Evolutionary conservation across 1,139 yeast species (phyloP).

Genomic region (Scheffersomyces cryptocercus): DNA sequence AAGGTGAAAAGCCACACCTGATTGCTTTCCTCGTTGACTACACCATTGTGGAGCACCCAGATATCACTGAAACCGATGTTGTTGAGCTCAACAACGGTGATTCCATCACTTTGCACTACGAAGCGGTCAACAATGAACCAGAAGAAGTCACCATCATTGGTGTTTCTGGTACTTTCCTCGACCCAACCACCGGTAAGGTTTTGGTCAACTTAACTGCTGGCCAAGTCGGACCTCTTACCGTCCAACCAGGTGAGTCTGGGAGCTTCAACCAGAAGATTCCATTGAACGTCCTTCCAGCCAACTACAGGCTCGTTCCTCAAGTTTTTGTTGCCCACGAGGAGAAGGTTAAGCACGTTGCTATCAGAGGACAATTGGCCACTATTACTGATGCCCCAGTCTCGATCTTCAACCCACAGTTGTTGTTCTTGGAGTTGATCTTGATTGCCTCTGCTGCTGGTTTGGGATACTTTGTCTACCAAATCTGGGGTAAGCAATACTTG

Average conservation of each 20-base stretch:
- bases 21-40: conserved; percentile 45
- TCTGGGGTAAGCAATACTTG: conserved; percentile 46
- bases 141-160: conserved; percentile 55
- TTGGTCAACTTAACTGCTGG: conserved; percentile 66
- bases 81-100: conserved; percentile 54
- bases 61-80: conserved; percentile 32
- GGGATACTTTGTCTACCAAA: conserved; percentile 47
- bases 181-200: conserved; percentile 52
- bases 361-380: conserved; percentile 57
- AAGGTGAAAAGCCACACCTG: conserved; percentile 16
- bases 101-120: conserved; percentile 53
- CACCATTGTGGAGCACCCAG: conserved; percentile 42
- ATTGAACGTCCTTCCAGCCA: conserved; percentile 57
- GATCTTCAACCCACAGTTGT: conserved; percentile 69
- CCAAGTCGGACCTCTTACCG: conserved; percentile 60
- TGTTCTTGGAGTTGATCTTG: conserved; percentile 61
- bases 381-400: conserved; percentile 71
- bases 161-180: conserved; percentile 69
- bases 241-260: conserved; percentile 51
- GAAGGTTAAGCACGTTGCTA: conserved; percentile 56
- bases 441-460: conserved; percentile 49
- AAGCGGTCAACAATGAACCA: conserved; percentile 57
- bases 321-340: conserved; percentile 55
- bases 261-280: conserved; percentile 55
- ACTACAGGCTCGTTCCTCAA: conserved; percentile 63